Base-by-base conservation (phyloP, 192 early-diverging fungal genomes). In the Globomyces pollinis-pini region DNA sequence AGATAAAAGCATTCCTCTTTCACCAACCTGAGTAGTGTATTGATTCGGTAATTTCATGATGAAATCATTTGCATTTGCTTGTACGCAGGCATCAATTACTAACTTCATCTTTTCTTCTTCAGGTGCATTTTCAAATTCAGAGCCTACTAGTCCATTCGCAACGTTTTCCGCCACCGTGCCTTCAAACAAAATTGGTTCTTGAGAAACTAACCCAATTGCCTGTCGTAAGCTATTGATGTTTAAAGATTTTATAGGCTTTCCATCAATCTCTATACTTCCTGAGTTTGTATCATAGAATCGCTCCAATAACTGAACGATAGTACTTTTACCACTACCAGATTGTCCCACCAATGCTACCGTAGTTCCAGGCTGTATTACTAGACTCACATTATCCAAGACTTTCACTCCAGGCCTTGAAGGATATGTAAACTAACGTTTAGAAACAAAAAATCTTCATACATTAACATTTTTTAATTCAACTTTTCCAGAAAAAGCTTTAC, bases 341-440 rank as follows among this genome's bases (percentile, higher is more conserved):
- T 74, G 78, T 35, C 94, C 94, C 6, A 94, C 94, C 51, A 96
- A 75, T n/a, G 91, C 93, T n/a, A 93, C 84, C 8, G 84, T 89
- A 61, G 84, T 72, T 18, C 94, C 92, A 4, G 88, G 76, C 31
- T 71, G 55, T 41, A 93, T 80, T 21, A 59, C 79, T 24, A 97
- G 70, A 61, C 62, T 79, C 36, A 94, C 71, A 38, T 81, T 71
- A 16, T 86, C 77, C 54, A 98, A 69, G 43, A 98, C 84, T n/a
- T 66, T 72, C 7, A 94, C 87, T 39, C 91, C 91, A 0, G 86
- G 86, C 5, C 95, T 86, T 7, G 84, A 78, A 9, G 95, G 93
- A 54, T 98, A 98, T 41, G 69, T 57, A 68, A 98, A 98, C 13
- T 23, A 26, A 18, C n/a, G 3, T 42, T n/a, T n/a, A n/a, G n/a